These are phyloP conservation scores for Phlebopus sp. DNA, from an alignment of 1,284 basidiomycete genomes.

Conservation along the genomic window DNA sequence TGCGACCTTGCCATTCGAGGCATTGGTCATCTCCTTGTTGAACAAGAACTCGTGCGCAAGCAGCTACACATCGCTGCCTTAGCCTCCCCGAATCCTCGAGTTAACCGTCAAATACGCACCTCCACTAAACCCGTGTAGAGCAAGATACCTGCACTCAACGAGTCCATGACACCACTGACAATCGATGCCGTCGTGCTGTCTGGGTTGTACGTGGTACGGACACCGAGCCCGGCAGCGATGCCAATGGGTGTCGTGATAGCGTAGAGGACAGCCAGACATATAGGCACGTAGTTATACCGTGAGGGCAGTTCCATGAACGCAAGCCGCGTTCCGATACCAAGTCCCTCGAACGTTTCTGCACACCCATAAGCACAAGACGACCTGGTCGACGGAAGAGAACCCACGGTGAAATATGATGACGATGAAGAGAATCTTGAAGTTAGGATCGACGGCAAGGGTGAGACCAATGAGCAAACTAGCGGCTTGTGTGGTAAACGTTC, in stretches of 20 bases:
- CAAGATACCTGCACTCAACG: conserved; percentile 85
- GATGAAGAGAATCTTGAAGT: conserved; percentile 85
- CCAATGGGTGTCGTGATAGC: conserved; percentile 81
- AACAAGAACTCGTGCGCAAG: conserved; percentile 93
- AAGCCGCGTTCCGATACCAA: conserved; percentile 85
- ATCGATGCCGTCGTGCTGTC: conserved; percentile 71
- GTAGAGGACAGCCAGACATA: conserved; percentile 66
- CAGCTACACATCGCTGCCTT: conserved; percentile 45
- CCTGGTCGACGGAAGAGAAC: conserved; percentile 19
- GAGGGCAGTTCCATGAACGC: conserved; percentile 69
- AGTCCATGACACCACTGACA: conserved; percentile 82
- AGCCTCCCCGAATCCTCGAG: not conserved
- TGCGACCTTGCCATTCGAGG: conserved; percentile 57
- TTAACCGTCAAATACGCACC: conserved; percentile 38
- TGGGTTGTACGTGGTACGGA: conserved; percentile 82
- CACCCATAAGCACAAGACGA: conserved; percentile 4
- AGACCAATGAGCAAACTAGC: conserved; percentile 83
- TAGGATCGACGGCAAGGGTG: conserved; percentile 82
- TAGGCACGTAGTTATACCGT: conserved; percentile 60
- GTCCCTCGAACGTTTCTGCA: conserved; percentile 85
- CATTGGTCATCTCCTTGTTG: conserved; percentile 77
- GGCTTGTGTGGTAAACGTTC: not conserved
- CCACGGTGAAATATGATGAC: conserved; percentile 90
- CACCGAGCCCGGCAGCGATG: conserved; percentile 82
- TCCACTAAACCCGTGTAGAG: conserved; percentile 92